These are phyloP conservation scores for Leccinum variicolor DNA, from an alignment of 768 basidiomycete genomes.

Conservation along the genomic window DNA sequence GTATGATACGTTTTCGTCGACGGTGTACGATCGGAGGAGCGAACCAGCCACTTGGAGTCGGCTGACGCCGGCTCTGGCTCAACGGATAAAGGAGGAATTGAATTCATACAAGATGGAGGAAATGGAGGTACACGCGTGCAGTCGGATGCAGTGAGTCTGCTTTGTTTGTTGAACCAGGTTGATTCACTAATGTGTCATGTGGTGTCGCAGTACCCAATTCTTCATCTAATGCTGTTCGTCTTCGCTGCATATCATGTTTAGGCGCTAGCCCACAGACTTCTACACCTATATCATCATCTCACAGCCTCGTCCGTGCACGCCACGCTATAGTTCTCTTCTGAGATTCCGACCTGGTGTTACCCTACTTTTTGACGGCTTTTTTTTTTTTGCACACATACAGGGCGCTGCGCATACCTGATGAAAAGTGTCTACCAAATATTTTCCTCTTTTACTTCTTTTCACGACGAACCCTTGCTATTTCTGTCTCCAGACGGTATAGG, in stretches of 20 bases:
- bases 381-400: conserved; percentile 17
- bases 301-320: conserved; percentile 8
- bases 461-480: conserved; percentile 4
- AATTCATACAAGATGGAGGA: conserved; percentile 99
- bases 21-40: conserved; percentile 90
- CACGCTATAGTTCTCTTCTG: conserved; percentile 18
- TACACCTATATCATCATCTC: conserved; percentile 23
- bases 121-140: conserved; percentile 96
- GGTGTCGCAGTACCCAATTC: conserved; percentile 68
- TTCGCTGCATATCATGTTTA: conserved; percentile 26
- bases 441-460: not conserved
- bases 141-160: conserved; percentile 78
- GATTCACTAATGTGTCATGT: not conserved
- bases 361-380: conserved; percentile 19
- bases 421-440: conserved; percentile 18
- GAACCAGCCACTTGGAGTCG: conserved; percentile 98
- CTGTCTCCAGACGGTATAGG: conserved; percentile 12
- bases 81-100: conserved; percentile 96
- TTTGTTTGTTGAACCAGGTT: not conserved
- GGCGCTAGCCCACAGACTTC: conserved; percentile 30
- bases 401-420: conserved; percentile 31
- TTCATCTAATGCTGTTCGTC: conserved; percentile 59
- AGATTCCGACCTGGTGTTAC: conserved; percentile 25
- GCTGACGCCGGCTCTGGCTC: conserved; percentile 90
- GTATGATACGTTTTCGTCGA: conserved; percentile 92